phyloP scores from a whole-genome alignment of 768 basidiomycete species.

The Tylopilus sp. region DNA sequence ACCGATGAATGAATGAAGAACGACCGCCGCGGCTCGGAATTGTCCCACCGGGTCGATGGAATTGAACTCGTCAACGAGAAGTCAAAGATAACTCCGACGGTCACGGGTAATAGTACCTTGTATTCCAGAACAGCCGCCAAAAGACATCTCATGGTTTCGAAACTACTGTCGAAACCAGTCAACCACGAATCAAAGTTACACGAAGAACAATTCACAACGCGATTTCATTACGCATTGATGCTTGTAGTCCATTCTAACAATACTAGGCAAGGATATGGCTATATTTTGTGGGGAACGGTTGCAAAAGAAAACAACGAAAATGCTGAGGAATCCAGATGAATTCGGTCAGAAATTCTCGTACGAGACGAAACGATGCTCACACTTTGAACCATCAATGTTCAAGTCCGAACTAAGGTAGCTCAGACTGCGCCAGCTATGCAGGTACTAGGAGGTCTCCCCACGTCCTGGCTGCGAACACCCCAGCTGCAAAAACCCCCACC shows the following conservation, averaged over 20 bases:
- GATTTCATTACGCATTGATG: slow-evolving; percentile 13
- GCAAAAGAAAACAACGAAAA: slow-evolving; percentile 5
- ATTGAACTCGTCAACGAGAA: background rate
- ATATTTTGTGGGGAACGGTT: slow-evolving; percentile 13
- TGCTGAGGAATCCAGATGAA: background rate
- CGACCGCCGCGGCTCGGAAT: slow-evolving; percentile 5
- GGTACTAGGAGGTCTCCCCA: slow-evolving; percentile 81
- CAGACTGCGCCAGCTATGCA: slow-evolving; percentile 33
- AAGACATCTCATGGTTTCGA: background rate
- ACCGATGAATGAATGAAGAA: slow-evolving; percentile 7
- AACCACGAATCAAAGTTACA: slow-evolving; percentile 6
- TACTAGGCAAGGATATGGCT: slow-evolving; percentile 20
- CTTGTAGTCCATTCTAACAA: slow-evolving; percentile 17
- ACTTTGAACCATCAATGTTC: background rate
- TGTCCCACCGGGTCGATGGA: background rate
- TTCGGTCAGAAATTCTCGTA: background rate
- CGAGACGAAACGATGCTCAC: slow-evolving; percentile 3
- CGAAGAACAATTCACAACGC: slow-evolving; percentile 12
- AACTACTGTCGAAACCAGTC: slow-evolving; percentile 12
- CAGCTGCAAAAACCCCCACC: slow-evolving; percentile 63
- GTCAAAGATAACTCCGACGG: background rate
- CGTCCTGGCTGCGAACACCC: slow-evolving; percentile 65
- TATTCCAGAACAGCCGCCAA: background rate
- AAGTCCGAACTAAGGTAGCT: background rate
- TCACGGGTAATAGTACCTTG: background rate